Evolutionary conservation across 225 moss, liverwort and hornwort genomes (phyloP).

Genomic region (Marchantia polymorpha): DNA sequence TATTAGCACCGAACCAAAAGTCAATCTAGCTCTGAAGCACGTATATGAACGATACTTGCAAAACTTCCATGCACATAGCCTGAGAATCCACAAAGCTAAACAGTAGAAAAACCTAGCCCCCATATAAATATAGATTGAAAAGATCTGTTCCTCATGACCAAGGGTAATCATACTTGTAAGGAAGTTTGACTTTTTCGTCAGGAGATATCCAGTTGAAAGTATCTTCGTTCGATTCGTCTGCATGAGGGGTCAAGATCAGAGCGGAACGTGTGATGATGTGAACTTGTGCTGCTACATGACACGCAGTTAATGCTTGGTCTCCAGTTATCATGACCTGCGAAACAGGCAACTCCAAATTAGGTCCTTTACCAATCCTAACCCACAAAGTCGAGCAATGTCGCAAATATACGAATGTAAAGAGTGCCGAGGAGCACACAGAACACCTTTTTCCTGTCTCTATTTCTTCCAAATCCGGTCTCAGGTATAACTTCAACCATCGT

Average conservation of each 20-base stretch:
- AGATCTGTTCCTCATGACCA: neutral
- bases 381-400: neutral
- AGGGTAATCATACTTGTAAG: constrained; percentile 48
- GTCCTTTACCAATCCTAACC: neutral
- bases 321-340: constrained; percentile 95
- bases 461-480: too few relatives aligned
- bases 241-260: constrained; percentile 69
- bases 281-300: constrained; percentile 91
- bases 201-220: constrained; percentile 89
- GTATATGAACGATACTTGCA: neutral
- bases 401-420: neutral
- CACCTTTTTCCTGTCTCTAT: too few relatives aligned
- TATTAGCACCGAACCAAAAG: constrained; percentile 21
- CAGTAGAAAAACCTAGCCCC: neutral
- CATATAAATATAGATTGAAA: neutral
- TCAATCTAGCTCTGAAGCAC: neutral
- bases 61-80: neutral
- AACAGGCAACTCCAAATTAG: constrained; percentile 37
- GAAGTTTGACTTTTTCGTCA: constrained; percentile 62
- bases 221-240: constrained; percentile 41
- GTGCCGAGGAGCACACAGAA: too few relatives aligned
- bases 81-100: neutral
- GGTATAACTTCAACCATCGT: too few relatives aligned
- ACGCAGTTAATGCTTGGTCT: constrained; percentile 96
- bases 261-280: constrained; percentile 72